Percentiles rank a stretch among this genome's conserved stretches.
Conservation (phyloP, 352 stramenopile species). For the Globisporangium barbulae region DNA sequence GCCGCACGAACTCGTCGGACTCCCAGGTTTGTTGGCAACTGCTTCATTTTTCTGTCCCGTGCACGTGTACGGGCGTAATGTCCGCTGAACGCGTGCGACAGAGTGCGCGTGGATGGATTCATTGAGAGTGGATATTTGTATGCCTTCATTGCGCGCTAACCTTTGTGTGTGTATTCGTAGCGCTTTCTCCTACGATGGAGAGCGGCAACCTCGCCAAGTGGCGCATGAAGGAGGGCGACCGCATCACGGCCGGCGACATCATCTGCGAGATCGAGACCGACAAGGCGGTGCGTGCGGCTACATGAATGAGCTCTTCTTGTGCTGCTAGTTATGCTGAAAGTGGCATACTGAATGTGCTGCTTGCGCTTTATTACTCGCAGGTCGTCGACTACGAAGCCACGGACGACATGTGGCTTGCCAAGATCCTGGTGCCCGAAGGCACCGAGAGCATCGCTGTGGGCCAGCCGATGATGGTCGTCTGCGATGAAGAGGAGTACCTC, state of each 20-base stretch:
- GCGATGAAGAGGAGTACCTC: constrained; percentile 86
- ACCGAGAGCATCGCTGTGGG: constrained; percentile 90
- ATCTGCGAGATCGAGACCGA: constrained; percentile 98
- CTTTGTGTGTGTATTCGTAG: constrained; percentile 19
- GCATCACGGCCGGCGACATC: constrained; percentile 92
- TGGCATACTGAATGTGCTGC: background rate
- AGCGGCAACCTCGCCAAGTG: constrained; percentile 95
- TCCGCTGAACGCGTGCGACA: background rate
- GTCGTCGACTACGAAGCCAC: constrained; percentile 98
- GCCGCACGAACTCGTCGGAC: constrained; percentile 70
- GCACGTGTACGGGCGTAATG: background rate
- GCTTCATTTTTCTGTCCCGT: background rate
- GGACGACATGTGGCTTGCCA: constrained; percentile 95
- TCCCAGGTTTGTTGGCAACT: constrained; percentile 36
- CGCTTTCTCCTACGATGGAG: constrained; percentile 98
- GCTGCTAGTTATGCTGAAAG: background rate
- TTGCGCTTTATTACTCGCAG: constrained; percentile 8
- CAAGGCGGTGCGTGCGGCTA: constrained; percentile 84
- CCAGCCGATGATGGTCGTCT: constrained; percentile 94
- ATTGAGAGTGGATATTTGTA: background rate
- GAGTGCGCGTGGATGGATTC: background rate
- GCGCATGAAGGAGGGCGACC: constrained; percentile 91
- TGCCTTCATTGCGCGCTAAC: background rate
- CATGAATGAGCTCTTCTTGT: background rate
- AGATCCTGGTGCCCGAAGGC: constrained; percentile 93